These are phyloP conservation scores for Cerrena zonata DNA, from an alignment of 1,284 basidiomycete species.

Conservation along the genomic window DNA sequence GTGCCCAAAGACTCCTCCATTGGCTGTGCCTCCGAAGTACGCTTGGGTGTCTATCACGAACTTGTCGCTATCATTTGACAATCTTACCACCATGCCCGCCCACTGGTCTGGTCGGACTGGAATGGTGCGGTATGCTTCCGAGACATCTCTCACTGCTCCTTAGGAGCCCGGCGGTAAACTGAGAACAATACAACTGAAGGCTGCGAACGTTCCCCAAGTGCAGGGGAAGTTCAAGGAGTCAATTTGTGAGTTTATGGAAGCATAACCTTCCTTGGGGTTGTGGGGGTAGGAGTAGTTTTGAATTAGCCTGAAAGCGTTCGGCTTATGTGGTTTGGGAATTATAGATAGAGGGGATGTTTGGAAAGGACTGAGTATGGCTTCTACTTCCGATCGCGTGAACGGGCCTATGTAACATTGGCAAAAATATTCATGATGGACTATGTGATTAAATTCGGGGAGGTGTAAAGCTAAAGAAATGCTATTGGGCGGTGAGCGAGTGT, in stretches of 20 bases:
- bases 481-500: too few species aligned
- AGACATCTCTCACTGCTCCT: conserved; percentile 29
- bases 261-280: background rate
- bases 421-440: too few species aligned
- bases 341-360: conserved; percentile 35
- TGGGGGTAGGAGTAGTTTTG: conserved; percentile 38
- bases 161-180: conserved; percentile 31
- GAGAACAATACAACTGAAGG: conserved; percentile 22
- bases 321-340: conserved; percentile 22
- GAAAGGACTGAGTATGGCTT: conserved; percentile 31
- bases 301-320: conserved; percentile 21
- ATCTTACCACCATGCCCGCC: conserved; percentile 25
- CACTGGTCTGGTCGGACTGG: conserved; percentile 31
- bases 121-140: conserved; percentile 27
- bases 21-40: conserved; percentile 10
- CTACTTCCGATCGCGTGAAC: conserved; percentile 18
- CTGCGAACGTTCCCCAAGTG: conserved; percentile 36
- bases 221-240: conserved; percentile 31
- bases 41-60: conserved; percentile 21
- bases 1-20: conserved; percentile 7
- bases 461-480: too few species aligned
- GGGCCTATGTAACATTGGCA: conserved; percentile 32
- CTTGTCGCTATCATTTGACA: conserved; percentile 12
- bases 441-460: too few species aligned
- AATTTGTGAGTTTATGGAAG: conserved; percentile 35